phyloP scores from a whole-genome alignment of 2,329 filamentous ascomycete species.

The Neodidymelliopsis sp. region DNA sequence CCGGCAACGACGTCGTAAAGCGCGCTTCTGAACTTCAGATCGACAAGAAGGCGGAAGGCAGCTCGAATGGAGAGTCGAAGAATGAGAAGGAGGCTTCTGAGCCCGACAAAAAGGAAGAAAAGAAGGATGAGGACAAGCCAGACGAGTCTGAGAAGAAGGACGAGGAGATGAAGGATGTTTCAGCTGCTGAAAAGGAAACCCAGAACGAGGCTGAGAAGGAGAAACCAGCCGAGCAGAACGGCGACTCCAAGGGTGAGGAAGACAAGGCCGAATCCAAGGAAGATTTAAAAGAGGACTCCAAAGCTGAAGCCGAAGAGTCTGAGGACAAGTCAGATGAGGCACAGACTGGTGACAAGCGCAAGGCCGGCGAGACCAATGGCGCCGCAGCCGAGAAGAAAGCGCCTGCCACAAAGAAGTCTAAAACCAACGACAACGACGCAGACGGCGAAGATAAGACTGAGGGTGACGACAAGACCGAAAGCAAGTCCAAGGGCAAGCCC shows the following conservation, averaged over 20 bases:
- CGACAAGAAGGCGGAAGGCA: conserved; percentile 54
- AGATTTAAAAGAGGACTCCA: conserved; percentile 23
- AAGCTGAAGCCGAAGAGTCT: conserved; percentile 15
- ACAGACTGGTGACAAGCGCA: conserved; percentile 48
- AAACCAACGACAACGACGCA: conserved; percentile 31
- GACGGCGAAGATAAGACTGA: conserved; percentile 37
- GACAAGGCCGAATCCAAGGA: conserved; percentile 30
- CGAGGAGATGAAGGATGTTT: conserved; percentile 43
- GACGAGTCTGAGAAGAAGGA: conserved; percentile 48
- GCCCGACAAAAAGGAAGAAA: conserved; percentile 44
- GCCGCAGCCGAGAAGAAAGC: conserved; percentile 35
- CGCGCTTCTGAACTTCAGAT: conserved; percentile 66
- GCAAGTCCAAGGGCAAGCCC: conserved; percentile 45
- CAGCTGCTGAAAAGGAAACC: conserved; percentile 28
- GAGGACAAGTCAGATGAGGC: conserved; percentile 29
- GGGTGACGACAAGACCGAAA: conserved; percentile 35
- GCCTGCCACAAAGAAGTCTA: conserved; percentile 32
- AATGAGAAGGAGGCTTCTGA: conserved; percentile 37
- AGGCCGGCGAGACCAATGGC: conserved; percentile 35
- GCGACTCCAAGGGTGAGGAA: conserved; percentile 39
- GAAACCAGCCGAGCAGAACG: conserved; percentile 36
- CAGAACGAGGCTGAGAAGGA: conserved; percentile 42
- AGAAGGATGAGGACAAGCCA: conserved; percentile 32
- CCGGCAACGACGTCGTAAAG: conserved; percentile 72
- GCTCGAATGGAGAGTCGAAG: conserved; percentile 45